Evolutionary conservation across 352 stramenopile genomes (phyloP).

Genomic region (Phytophthora cactorum): DNA sequence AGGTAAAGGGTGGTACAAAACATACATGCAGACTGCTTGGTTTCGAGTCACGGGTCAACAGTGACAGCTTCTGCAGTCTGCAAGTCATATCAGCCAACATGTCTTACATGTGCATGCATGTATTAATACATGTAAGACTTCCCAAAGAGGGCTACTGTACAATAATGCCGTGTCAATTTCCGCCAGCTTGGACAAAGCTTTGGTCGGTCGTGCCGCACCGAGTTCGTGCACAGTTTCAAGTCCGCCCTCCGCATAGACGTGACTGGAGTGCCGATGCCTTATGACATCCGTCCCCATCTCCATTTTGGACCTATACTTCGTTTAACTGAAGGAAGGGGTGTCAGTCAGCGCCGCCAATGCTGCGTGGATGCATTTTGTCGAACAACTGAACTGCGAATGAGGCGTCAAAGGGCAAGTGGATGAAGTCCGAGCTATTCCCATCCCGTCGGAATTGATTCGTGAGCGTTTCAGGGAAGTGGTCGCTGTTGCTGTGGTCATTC

Average conservation of each 20-base stretch:
- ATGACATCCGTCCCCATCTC: conserved; percentile 4
- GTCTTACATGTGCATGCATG: too few species aligned
- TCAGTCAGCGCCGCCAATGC: conserved; percentile 11
- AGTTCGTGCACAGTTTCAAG: conserved; percentile 16
- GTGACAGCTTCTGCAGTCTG: too few species aligned
- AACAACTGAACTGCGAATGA: conserved; percentile 27
- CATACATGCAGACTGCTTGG: too few species aligned
- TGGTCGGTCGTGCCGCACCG: neutral
- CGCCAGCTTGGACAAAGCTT: neutral
- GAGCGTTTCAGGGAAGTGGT: conserved; percentile 4
- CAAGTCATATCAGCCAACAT: too few species aligned
- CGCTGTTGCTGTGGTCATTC: conserved; percentile 9
- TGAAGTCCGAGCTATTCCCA: conserved; percentile 33
- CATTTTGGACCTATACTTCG: neutral
- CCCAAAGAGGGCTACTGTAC: too few species aligned
- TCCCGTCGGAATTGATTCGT: conserved; percentile 15
- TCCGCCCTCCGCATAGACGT: conserved; percentile 26
- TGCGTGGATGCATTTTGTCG: conserved; percentile 34
- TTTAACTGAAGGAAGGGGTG: conserved; percentile 22
- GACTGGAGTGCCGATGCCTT: neutral
- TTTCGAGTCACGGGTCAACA: too few species aligned
- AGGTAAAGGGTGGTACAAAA: too few species aligned
- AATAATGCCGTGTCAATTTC: too few species aligned
- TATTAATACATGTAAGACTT: too few species aligned
- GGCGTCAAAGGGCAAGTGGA: conserved; percentile 27